Conservation (phyloP, 768 basidiomycete genomes). For the Pleurotus salmoneostramineus region DNA sequence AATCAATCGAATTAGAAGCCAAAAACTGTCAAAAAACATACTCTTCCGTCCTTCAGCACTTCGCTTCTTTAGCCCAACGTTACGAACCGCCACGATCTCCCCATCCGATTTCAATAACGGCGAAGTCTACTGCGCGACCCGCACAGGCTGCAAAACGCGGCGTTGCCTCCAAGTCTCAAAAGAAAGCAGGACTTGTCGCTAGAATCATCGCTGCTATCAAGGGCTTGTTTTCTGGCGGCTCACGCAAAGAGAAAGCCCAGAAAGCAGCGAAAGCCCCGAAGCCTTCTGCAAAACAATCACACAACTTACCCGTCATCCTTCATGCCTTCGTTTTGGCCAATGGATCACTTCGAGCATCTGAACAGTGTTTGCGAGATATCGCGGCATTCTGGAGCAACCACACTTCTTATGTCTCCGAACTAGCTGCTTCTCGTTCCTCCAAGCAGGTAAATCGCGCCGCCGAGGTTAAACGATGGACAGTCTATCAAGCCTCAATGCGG, state of each 20-base stretch:
- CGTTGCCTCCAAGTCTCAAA: no score
- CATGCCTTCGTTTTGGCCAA: background rate
- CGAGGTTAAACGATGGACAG: background rate
- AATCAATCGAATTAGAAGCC: background rate
- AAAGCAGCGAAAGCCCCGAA: no score
- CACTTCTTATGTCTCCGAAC: background rate
- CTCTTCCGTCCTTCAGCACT: background rate
- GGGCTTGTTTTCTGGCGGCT: no score
- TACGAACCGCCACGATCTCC: background rate
- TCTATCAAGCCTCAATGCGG: background rate
- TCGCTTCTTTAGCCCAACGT: background rate
- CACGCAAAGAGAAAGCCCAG: no score
- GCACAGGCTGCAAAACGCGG: background rate
- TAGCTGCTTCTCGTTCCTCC: background rate
- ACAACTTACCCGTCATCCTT: background rate
- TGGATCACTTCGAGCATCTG: background rate
- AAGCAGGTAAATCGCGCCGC: no score
- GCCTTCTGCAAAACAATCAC: background rate
- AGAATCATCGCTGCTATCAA: no score
- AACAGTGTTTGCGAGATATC: background rate
- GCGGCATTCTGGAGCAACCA: background rate
- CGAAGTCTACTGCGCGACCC: background rate
- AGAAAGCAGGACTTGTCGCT: no score
- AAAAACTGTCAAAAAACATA: background rate
- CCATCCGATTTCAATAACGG: background rate